Evolutionary conservation across 73 alveolate species (phyloP).

Genomic region (Uronychia binucleata): DNA sequence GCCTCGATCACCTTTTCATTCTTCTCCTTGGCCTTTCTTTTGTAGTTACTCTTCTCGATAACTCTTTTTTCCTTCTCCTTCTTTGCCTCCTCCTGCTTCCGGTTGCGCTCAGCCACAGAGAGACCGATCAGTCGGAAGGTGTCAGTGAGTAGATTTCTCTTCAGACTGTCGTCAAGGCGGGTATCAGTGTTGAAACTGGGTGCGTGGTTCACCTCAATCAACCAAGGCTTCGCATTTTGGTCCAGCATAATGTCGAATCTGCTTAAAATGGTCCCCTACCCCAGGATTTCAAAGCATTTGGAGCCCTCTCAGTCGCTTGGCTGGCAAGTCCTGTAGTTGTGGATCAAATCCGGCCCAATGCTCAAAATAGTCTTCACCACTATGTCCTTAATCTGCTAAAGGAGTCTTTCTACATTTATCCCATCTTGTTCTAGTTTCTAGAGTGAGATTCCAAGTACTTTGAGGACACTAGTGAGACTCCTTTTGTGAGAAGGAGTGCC

Average conservation of each 20-base stretch:
- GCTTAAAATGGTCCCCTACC: background rate
- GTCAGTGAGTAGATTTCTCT: background rate
- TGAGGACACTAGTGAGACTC: too few species aligned
- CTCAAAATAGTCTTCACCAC: background rate
- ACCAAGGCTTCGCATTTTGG: background rate
- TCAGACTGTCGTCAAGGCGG: background rate
- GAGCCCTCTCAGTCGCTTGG: background rate
- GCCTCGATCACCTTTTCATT: background rate
- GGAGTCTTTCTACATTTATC: background rate
- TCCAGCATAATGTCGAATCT: background rate
- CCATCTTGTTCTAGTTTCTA: too few species aligned
- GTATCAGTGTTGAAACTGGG: background rate
- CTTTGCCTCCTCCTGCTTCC: background rate
- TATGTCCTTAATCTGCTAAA: background rate
- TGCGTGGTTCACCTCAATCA: background rate
- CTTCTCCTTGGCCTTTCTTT: background rate
- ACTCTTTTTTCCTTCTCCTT: too few species aligned
- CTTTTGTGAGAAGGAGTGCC: too few species aligned
- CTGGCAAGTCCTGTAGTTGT: background rate
- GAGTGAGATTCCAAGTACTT: too few species aligned
- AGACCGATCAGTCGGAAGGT: background rate
- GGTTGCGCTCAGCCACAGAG: background rate
- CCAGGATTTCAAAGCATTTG: background rate
- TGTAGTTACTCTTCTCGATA: background rate
- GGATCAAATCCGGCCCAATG: background rate